Evolutionary conservation across 495 filamentous ascomycete species (phyloP), one percentile per base, ranked within the genome.

Genomic region (Hyphodiscus hymeniophilus): DNA sequence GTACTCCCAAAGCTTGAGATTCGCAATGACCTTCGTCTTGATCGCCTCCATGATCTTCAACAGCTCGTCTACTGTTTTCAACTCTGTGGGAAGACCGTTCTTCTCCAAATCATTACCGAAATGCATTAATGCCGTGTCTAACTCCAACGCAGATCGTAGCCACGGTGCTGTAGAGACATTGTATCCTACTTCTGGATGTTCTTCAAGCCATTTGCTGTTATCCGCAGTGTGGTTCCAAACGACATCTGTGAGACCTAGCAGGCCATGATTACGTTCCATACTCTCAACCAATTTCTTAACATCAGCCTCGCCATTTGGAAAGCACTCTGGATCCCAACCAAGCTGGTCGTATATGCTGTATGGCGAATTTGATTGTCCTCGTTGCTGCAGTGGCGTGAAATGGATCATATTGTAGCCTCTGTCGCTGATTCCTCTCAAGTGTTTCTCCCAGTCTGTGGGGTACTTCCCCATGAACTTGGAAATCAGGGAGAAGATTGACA

Each of bases 331-430:
- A 59, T 97, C 94, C 70, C 94, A 99, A 23, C 74, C 67, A 26
- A 90, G 71, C 66, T 97, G 94, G 58, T 99, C 85, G 60, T 84
- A 94, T 47, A 99, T 79, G 63, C 91, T 96, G 72, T 97, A 99
- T 0, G 94, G 94, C 10, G 94, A 97, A 61, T 97, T 94, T 12
- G 91, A 96, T 12, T 69, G 74, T 21, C 94, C 94, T 38, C 94
- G 79, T 45, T 85, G 72, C 74, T 89, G 92, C 56, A 97, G 69
- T 7, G 94, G 94, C 3, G 94, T 95, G 60, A 97, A 99, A 64
- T 99, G 94, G 45, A 99, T 79, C 88, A 97, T 95, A 64, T 99
- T 99, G 68, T 99, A 99, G 6, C 89, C 88, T 30, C 92, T 76
- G 41, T 84, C 79, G 50, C 83, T 80, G 54, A 97, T 92, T 33